Evolutionary conservation across 176 grass and related monocot species (phyloP).

Genomic region (Ensete ventricosum): DNA sequence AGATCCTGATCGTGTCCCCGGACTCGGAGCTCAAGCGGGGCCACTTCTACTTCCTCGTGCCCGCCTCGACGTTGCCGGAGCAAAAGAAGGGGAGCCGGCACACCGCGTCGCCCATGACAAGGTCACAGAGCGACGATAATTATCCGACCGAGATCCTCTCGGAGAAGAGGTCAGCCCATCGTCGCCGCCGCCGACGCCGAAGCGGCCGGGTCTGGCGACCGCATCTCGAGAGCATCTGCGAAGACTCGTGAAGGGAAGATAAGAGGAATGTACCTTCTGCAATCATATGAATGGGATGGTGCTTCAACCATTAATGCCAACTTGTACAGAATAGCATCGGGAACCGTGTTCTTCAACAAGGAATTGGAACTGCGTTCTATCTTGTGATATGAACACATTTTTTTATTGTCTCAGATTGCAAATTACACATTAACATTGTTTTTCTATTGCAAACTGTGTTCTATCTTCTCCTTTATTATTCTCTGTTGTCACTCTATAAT

Average conservation of each 20-base stretch:
- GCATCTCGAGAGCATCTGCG: background rate
- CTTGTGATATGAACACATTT: too few relatives aligned
- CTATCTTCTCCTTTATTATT: too few relatives aligned
- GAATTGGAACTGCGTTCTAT: too few relatives aligned
- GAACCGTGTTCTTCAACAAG: too few relatives aligned
- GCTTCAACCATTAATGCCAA: too few relatives aligned
- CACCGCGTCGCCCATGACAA: background rate
- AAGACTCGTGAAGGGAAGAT: background rate
- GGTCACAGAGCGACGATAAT: background rate
- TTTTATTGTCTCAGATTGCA: too few relatives aligned
- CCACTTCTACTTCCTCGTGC: background rate
- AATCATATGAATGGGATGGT: too few relatives aligned
- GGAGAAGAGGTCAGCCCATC: background rate
- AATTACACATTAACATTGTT: too few relatives aligned
- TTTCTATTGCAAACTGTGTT: too few relatives aligned
- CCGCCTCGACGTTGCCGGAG: background rate
- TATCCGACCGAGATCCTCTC: background rate
- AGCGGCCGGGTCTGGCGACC: background rate
- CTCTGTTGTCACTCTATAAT: too few relatives aligned
- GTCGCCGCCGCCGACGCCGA: background rate
- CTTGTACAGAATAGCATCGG: too few relatives aligned
- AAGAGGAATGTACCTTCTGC: too few relatives aligned
- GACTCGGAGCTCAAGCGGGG: background rate
- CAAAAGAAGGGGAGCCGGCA: background rate
- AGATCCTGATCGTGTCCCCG: background rate